A percentile compares a stretch with the other conserved stretches of the same genome.
Conservation (phyloP, 768 basidiomycete species). For the Gloeophyllum trabeum region DNA sequence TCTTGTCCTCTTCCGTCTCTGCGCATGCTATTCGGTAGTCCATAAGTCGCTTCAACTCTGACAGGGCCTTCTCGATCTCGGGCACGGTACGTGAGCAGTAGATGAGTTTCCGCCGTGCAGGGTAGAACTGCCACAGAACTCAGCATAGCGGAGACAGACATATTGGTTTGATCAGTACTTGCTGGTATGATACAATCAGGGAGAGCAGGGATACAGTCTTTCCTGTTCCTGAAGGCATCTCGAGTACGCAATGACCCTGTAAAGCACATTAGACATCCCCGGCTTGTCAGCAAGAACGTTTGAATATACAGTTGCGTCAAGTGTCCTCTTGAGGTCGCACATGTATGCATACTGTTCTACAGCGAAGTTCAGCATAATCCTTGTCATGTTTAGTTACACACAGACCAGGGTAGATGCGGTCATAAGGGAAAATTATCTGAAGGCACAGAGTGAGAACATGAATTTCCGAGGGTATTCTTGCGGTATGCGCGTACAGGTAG, state of each 20-base stretch:
- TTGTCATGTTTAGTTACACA: conserved; percentile 1
- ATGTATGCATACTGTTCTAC: conserved; percentile 98
- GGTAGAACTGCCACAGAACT: conserved; percentile 62
- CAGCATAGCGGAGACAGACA: conserved; percentile 1
- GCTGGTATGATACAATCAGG: conserved; percentile 95
- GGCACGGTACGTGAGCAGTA: conserved; percentile 99
- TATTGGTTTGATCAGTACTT: conserved; percentile 35
- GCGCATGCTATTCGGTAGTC: conserved; percentile 69
- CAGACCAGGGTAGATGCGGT: conserved; percentile 90
- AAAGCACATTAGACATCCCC: conserved; percentile 1
- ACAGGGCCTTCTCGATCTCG: conserved; percentile 96
- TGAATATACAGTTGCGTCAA: conserved; percentile 76
- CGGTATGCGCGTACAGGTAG: conserved; percentile 43
- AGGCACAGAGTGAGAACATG: neutral
- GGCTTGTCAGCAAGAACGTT: neutral
- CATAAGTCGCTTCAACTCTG: conserved; percentile 91
- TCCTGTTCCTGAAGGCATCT: conserved; percentile 99
- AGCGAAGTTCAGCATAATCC: conserved; percentile 5
- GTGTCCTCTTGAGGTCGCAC: conserved; percentile 94
- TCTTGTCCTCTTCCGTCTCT: conserved; percentile 62
- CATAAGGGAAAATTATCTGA: conserved; percentile 86
- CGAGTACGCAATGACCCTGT: conserved; percentile 97
- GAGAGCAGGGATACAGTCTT: conserved; percentile 96
- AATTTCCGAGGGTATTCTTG: neutral
- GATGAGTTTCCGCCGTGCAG: conserved; percentile 85